Evolutionary conservation across 139 green algal genomes (phyloP), one percentile per base, ranked within the genome.

Genomic region (Coelastrella sp.): DNA sequence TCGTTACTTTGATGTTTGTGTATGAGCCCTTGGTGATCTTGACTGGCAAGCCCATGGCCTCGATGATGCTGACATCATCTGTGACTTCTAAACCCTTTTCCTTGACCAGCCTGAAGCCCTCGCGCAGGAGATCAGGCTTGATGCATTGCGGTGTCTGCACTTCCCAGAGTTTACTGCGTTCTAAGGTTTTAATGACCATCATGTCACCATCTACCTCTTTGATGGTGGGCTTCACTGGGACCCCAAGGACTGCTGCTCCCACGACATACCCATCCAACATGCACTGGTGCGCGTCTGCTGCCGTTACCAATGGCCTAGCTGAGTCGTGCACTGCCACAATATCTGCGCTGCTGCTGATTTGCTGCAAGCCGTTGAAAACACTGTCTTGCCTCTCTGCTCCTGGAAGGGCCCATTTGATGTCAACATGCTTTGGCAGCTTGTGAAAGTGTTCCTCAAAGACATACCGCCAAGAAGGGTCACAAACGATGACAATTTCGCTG

Each of bases 51-150:
- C 97, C 97, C 82, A 99, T 91, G 9, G 97, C 95, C 92, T 99
- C 98, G 8, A 99, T 96, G 91, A 99, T 99, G 20, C 97, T 99
- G 63, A 99, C 98, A 73, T 99, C 98, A 89, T 99, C 98, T 9
- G 98, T 99, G 12, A 99, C 97, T 88, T 98, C 98, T 72, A 99
- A 88, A 15, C 89, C 80, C 76, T 99, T 73, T 6, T 87, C 63
- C 72, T 93, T 91, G 7, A 99, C 96, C 82, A 97, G 88, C 88
- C 97, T 93, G 93, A 99, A 99, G 10, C 98, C 98, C 4, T 93
- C 81, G 0, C 85, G 87, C 88, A 99, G 93, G 90, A 99, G 91
- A 4, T 91, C 90, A 6, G 98, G 97, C 7, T 88, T 90, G 63
- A 99, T 98, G 84, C 98, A 96, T 95, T 98, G 95, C 57, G 98